Evolutionary conservation across 176 grass and related monocot species (phyloP).

Genomic region (Lolium multiflorum): DNA sequence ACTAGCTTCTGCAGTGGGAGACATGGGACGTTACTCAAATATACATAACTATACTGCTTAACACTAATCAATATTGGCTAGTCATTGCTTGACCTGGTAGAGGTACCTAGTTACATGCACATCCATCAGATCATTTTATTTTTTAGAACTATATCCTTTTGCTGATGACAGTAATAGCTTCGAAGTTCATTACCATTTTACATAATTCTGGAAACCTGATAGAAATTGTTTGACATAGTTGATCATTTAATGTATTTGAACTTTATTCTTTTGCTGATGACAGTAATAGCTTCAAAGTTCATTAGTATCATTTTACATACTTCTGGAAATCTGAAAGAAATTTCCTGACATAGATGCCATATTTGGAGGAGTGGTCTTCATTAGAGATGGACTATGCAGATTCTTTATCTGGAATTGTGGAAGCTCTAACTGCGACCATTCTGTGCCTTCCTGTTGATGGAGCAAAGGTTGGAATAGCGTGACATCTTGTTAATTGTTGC

Average conservation of each 20-base stretch:
- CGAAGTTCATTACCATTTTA: conserved; percentile 20
- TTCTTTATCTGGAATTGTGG: conserved; percentile 74
- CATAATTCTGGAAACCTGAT: conserved; percentile 30
- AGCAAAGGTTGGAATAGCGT: conserved; percentile 71
- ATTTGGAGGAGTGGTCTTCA: conserved; percentile 87
- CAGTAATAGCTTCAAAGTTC: conserved; percentile 2
- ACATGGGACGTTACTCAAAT: not conserved
- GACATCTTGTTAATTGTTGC: conserved; percentile 3
- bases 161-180: not conserved
- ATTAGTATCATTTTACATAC: conserved; percentile 20
- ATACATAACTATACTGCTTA: conserved; percentile 10
- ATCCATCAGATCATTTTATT: not conserved
- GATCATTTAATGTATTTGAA: not conserved
- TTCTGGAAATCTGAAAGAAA: conserved; percentile 30
- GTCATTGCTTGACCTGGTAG: conserved; percentile 22
- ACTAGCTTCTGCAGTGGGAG: not conserved
- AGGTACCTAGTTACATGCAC: conserved; percentile 8
- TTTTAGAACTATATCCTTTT: not conserved
- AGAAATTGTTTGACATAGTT: conserved; percentile 60
- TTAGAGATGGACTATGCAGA: conserved; percentile 69
- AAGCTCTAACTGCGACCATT: conserved; percentile 81
- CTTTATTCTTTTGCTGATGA: not conserved
- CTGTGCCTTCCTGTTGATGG: conserved; percentile 82
- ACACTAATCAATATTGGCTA: not conserved
- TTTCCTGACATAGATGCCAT: conserved; percentile 67